These are phyloP conservation scores for Plasmodium yoelii DNA, from an alignment of 169 alveolate species.

Conservation along the genomic window DNA sequence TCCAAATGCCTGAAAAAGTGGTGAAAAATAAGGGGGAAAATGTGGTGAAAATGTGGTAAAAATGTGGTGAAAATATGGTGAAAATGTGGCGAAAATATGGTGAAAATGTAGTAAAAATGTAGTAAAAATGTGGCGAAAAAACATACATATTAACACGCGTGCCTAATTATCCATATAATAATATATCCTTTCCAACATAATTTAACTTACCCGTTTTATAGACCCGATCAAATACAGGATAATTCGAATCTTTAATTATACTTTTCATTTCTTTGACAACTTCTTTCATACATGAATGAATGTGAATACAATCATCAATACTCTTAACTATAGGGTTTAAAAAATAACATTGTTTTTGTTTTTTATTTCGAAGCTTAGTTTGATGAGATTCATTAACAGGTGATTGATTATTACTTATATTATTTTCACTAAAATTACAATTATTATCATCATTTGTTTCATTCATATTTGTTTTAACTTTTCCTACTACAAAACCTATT, in stretches of 20 bases:
- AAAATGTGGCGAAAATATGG: no score
- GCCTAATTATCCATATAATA: not conserved
- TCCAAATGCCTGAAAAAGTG: constrained; percentile 63
- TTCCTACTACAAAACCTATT: constrained; percentile 75
- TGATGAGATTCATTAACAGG: constrained; percentile 67
- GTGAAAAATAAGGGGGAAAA: no score
- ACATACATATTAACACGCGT: not conserved
- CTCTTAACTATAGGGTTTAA: constrained; percentile 64
- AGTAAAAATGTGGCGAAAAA: no score
- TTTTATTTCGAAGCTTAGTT: constrained; percentile 62
- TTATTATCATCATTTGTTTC: constrained; percentile 42
- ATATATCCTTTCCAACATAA: not conserved
- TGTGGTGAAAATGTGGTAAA: no score
- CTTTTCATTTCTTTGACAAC: constrained; percentile 63
- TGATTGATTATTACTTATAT: constrained; percentile 67
- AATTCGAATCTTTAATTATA: constrained; percentile 61
- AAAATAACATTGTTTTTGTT: constrained; percentile 52
- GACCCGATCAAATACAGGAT: constrained; percentile 73
- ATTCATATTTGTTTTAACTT: constrained; percentile 37
- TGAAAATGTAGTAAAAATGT: no score
- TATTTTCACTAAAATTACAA: constrained; percentile 75
- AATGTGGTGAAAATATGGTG: no score
- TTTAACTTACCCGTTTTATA: constrained; percentile 51
- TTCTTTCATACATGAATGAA: constrained; percentile 72
- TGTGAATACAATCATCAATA: constrained; percentile 67